These are phyloP conservation scores for Citrullus mucosospermus DNA, from an alignment of 306 rosid species.

Conservation along the genomic window DNA sequence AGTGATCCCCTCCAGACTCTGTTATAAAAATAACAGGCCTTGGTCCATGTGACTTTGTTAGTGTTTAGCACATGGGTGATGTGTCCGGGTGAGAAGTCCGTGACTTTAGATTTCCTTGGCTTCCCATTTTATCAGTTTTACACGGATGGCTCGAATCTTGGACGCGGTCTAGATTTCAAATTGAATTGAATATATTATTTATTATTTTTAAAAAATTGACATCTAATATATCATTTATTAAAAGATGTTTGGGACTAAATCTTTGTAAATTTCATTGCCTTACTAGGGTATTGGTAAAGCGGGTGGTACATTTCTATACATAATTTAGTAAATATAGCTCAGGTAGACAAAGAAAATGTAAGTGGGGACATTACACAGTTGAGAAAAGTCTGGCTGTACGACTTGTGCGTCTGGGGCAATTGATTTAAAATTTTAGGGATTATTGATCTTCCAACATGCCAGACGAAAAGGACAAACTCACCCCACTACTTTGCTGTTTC, in stretches of 20 bases:
- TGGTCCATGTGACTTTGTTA: conserved; percentile 3
- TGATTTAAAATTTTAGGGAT: not conserved
- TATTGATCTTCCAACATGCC: not conserved
- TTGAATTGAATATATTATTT: not conserved
- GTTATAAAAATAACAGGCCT: not conserved
- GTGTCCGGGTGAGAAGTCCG: not conserved
- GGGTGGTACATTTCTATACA: not conserved
- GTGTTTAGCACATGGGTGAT: conserved; percentile 6
- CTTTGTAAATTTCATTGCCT: not conserved
- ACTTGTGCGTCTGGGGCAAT: not conserved
- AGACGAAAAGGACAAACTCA: not conserved
- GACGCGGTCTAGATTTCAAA: not conserved
- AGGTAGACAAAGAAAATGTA: not conserved
- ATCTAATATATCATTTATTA: not conserved
- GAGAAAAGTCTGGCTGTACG: not conserved
- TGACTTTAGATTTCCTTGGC: not conserved
- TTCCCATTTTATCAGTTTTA: not conserved
- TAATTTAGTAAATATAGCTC: not conserved
- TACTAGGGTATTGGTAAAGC: not conserved
- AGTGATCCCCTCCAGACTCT: not conserved
- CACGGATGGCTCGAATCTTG: conserved; percentile 5
- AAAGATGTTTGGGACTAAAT: not conserved
- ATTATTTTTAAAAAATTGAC: not conserved
- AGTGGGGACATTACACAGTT: not conserved
- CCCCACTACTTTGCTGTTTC: not conserved